phyloP scores from a whole-genome alignment of 2,329 filamentous ascomycete genomes.

The Phialophora tarda region DNA sequence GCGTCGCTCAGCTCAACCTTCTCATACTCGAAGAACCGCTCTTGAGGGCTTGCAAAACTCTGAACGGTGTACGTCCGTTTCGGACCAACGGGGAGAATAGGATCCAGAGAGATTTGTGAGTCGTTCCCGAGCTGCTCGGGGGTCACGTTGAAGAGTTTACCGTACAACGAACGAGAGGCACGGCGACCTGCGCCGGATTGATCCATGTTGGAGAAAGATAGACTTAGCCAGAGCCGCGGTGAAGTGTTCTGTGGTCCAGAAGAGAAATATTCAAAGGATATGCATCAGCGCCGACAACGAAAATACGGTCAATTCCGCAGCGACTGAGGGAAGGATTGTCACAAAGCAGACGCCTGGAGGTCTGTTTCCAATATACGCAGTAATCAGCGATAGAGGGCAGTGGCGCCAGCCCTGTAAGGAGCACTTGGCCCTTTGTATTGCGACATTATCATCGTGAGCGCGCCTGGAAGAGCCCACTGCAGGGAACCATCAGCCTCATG shows the following conservation, averaged over 20 bases:
- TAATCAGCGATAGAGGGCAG: neutral
- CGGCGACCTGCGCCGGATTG: conserved; percentile 23
- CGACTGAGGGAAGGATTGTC: conserved; percentile 3
- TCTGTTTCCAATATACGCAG: conserved; percentile 1
- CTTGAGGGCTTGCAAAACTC: conserved; percentile 16
- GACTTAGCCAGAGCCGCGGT: conserved; percentile 3
- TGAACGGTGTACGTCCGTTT: conserved; percentile 19
- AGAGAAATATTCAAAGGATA: conserved; percentile 14
- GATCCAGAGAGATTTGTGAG: conserved; percentile 21
- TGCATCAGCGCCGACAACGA: neutral
- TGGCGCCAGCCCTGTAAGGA: conserved; percentile 6
- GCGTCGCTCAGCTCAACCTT: conserved; percentile 22
- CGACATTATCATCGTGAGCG: conserved; percentile 5
- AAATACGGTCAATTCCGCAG: neutral
- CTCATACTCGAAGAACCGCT: conserved; percentile 15
- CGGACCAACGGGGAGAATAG: conserved; percentile 3
- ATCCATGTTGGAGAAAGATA: conserved; percentile 19
- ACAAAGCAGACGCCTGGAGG: neutral
- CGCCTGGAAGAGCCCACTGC: neutral
- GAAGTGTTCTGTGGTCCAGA: neutral
- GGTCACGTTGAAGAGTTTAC: conserved; percentile 20
- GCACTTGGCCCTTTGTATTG: conserved; percentile 6
- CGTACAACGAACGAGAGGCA: conserved; percentile 24
- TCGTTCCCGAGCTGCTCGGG: conserved; percentile 7
- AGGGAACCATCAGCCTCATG: conserved; percentile 12